Evolutionary conservation across 306 rosid genomes (phyloP).

Genomic region (Gillenia trifoliata): DNA sequence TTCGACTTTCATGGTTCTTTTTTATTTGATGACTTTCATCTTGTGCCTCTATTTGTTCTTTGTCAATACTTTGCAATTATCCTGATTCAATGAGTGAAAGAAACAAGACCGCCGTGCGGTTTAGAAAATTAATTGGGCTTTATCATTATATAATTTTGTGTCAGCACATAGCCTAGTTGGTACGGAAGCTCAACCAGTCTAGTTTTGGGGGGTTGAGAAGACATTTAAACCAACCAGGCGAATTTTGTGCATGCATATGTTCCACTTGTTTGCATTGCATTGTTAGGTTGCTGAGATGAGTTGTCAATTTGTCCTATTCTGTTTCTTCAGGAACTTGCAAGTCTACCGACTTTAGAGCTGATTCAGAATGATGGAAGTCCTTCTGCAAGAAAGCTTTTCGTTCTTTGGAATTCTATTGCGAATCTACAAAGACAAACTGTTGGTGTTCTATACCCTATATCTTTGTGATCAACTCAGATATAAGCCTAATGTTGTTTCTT

Average conservation of each 20-base stretch:
- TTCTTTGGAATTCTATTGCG: constrained; percentile 79
- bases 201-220: not conserved
- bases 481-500: constrained; percentile 11
- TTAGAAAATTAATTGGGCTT: not conserved
- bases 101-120: not conserved
- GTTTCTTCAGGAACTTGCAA: constrained; percentile 77
- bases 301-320: not conserved
- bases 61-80: not conserved
- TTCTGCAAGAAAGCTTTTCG: constrained; percentile 70
- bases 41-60: not conserved
- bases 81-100: not conserved
- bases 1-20: constrained; percentile 9
- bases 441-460: constrained; percentile 15
- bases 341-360: constrained; percentile 62
- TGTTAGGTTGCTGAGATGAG: not conserved
- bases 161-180: not conserved
- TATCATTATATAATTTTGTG: not conserved
- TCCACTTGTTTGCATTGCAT: not conserved
- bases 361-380: constrained; percentile 96
- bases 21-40: not conserved
- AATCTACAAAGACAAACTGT: constrained; percentile 39
- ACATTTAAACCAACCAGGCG: not conserved
- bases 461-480: not conserved
- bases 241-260: not conserved
- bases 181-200: not conserved